Base-by-base conservation (phyloP, 108 stramenopile species). In the Fistulifera pelliculosa region DNA sequence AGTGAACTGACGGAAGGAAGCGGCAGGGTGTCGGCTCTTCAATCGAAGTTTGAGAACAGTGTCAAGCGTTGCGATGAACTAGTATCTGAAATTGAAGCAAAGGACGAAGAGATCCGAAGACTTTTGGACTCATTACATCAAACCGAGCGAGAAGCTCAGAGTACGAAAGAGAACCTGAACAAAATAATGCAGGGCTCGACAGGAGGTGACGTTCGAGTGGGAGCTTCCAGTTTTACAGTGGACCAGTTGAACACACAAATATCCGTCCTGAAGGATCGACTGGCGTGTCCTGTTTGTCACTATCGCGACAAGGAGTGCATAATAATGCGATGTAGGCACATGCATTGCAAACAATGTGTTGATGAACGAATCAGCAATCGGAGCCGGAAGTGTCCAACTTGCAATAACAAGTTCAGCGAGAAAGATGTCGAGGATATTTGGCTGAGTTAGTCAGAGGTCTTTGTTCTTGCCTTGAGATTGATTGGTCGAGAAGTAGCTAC, bases 261-360 rank as follows among this genome's bases (percentile, higher is more conserved):
- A 5, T 65, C 70, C 13, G 69, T 77, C 27, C 69, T 93, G 54
- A 78, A 86, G 48, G 62, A 61, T 52, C 80, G 80, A 25, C 56
- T 94, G 15, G 58, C 69, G 25, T 96, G 94, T 62, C 85, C 81
- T 27, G 91, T 96, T 16, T 96, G 94, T 66, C 86, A 93, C 50
- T 66, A 71, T 13, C 79, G 91, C 21, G 91, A 93, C 60, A 96
- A 96, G 73, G 84, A 83, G 23, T 76, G 75, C 60, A 90, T 90
- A 47, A 61, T 96, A 15, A 71, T 87, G n/a, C 80, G 94, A 49
- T 96, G 94, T 64, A 66, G 81, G n/a, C 94, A 96, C 71, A 81
- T 92, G 80, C 93, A 93, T 61, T 96, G 94, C 66, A 81, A 73
- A 52, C 71, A 83, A n/a, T 96, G 94, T 45, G 83, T 96, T 23